Base-by-base conservation (phyloP, 208 protist species). In the Crithidia brevicula region DNA sequence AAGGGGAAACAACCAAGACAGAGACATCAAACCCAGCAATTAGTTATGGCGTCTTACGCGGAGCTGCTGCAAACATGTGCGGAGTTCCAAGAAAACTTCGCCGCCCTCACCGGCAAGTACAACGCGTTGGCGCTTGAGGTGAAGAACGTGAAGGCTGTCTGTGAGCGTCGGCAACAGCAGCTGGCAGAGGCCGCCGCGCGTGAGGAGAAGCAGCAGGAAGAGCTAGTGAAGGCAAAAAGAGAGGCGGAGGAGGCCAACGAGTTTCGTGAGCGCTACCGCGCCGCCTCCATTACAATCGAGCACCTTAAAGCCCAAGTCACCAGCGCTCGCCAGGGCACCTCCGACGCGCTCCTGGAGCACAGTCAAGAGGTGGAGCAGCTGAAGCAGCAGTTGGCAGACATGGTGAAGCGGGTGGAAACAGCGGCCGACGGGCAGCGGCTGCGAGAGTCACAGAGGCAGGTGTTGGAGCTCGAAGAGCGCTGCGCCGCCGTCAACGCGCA, bases 61-160 rank as follows among this genome's bases (percentile, higher is more conserved):
- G 89, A 93, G 59, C 75, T 95, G 25, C 74, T 92, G 64, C 75
- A 90, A 50, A 82, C 73, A 28, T 93, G 90, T 65, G 71, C 84
- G 11, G 87, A 93, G 77, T 95, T 91, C 61, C 85, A 91, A 56
- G 79, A 85, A 36, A 95, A 95, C 73, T 95, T 95, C 50, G 73
- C 87, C 36, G 72, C 68, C 10, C 74, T 95, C 20, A 91, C 74
- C 45, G 83, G 71, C 27, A 92, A 91, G 60, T 90, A 85, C 79
- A 88, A 82, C 58, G 75, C 69, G 15, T 42, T 83, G 15, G 34
- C 54, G 22, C 77, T 90, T 27, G 76, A 90, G 56, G 56, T 88
- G 43, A 78, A 79, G 60, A 52, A 72, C 16, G 62, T 83, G n/a
- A 68, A 74, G 40, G 69, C 80, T 28, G 42, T 74, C 3, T 67